Percentiles rank a stretch among this genome's conserved stretches.
Evolutionary conservation across 352 stramenopile species (phyloP).

Genomic region (Pythium scleroteichum): DNA sequence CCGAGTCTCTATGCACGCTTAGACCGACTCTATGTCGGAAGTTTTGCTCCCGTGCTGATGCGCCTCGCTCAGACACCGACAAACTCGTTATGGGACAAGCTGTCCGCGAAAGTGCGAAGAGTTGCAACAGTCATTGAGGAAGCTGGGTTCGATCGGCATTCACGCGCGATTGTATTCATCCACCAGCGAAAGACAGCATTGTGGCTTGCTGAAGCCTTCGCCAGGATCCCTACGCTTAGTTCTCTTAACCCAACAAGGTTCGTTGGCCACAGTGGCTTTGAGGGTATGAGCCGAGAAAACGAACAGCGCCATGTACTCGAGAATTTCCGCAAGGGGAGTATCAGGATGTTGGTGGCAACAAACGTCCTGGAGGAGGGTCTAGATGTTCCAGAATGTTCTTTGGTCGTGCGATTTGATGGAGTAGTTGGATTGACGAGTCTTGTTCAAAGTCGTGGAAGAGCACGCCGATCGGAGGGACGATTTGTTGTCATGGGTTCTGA

Average conservation of each 20-base stretch:
- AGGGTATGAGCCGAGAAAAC: constrained; percentile 81
- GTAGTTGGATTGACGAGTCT: constrained; percentile 69
- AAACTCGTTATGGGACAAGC: constrained; percentile 28
- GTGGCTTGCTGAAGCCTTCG: constrained; percentile 65
- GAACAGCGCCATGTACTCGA: constrained; percentile 76
- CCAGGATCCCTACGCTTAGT: constrained; percentile 47
- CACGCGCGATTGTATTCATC: constrained; percentile 80
- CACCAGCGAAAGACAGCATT: constrained; percentile 66
- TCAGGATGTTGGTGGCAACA: constrained; percentile 72
- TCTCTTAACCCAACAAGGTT: constrained; percentile 73
- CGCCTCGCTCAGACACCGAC: constrained; percentile 28
- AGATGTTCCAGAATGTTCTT: constrained; percentile 74
- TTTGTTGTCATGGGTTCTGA: constrained; percentile 73
- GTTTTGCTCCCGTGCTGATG: constrained; percentile 36
- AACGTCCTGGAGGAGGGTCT: constrained; percentile 82
- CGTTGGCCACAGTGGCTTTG: constrained; percentile 78
- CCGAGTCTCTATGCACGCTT: constrained; percentile 1
- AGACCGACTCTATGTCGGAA: constrained; percentile 23
- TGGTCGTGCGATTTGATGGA: constrained; percentile 80
- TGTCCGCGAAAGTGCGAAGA: constrained; percentile 57
- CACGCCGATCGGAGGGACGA: constrained; percentile 49
- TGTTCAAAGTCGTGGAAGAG: constrained; percentile 75
- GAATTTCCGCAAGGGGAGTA: constrained; percentile 62
- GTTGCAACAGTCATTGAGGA: constrained; percentile 49
- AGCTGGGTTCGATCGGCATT: constrained; percentile 52